Base-by-base conservation (phyloP, 2,329 filamentous ascomycete genomes). In the Alternaria hordeiaustralica region DNA sequence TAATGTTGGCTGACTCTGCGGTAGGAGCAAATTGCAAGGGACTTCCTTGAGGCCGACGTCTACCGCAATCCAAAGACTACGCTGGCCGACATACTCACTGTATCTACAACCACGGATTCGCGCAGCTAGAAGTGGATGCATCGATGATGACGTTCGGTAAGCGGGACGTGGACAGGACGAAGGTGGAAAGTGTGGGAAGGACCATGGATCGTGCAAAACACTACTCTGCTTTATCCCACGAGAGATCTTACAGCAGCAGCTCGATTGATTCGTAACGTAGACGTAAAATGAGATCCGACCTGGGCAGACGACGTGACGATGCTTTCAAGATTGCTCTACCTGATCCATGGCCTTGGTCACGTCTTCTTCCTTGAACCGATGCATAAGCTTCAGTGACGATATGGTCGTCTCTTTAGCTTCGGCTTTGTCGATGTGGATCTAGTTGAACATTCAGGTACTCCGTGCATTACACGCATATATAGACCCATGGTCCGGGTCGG, bases 331-430 rank as follows among this genome's bases (percentile, higher is more conserved):
- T 55, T 23, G 41, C 62, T 80, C 79, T 23, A 69, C 79, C 51
- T 85, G 80, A 71, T 93, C 87, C 90, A 94, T 93, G 76, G 89
- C 87, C 18, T 83, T 84, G 64, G 87, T 83, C 3, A 95, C 87
- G 62, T 94, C 86, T 5, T 88, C 86, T 25, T 86, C 81, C 0
- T 87, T 90, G 79, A 94, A 92, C 18, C 90, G 86, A 77, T 94
- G 92, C 91, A 94, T 94, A 51, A 94, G 82, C 78, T 93, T 94
- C 60, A 87, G 80, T 2, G 90, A 89, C 65, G 87, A 73, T 6
- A 85, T 84, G 2, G 87, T 87, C 4, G 85, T 86, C 59, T 83
- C 81, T 4, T 83, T 8, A 79, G 80, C 11, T 82, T 81, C 63
- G 50, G 68, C 60, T 61, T 87, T 89, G 81, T 88, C 89, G 64